A percentile compares a stretch with the other conserved stretches of the same genome.
Evolutionary conservation across 2,329 filamentous ascomycete species (phyloP).

Genomic region (Aspergillus spinulosporus): DNA sequence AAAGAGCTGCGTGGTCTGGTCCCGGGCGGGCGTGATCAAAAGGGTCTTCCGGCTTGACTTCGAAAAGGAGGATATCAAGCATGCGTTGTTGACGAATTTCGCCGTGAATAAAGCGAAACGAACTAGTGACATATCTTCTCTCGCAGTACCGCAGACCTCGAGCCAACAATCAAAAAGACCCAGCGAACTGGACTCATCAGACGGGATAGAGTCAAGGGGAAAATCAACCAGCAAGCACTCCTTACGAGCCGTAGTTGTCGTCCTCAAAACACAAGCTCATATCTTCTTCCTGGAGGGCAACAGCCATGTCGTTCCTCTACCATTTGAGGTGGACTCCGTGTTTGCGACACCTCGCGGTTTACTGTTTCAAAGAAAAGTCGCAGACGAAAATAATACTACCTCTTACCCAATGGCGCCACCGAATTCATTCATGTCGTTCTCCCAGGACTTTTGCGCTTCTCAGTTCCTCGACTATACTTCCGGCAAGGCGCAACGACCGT

Average conservation of each 20-base stretch:
- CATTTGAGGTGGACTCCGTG: slow-evolving; percentile 88
- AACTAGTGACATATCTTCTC: slow-evolving; percentile 15
- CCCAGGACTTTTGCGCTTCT: slow-evolving; percentile 38
- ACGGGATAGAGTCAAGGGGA: slow-evolving; percentile 27
- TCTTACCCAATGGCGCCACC: slow-evolving; percentile 62
- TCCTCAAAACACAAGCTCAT: slow-evolving; percentile 89
- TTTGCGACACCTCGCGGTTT: slow-evolving; percentile 80
- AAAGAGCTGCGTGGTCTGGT: slow-evolving; percentile 79
- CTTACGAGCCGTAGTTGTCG: slow-evolving; percentile 75
- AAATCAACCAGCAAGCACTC: slow-evolving; percentile 27
- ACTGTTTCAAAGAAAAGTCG: slow-evolving; percentile 78
- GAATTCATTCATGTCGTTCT: slow-evolving; percentile 78
- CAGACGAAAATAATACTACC: slow-evolving; percentile 26
- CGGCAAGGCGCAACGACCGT: slow-evolving; percentile 47
- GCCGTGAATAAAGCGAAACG: slow-evolving; percentile 47
- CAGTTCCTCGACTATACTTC: slow-evolving; percentile 37
- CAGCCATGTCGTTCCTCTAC: slow-evolving; percentile 86
- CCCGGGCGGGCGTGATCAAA: slow-evolving; percentile 77
- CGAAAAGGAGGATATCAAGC: slow-evolving; percentile 82
- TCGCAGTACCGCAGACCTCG: not conserved
- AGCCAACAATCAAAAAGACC: slow-evolving; percentile 14
- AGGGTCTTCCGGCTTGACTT: slow-evolving; percentile 83
- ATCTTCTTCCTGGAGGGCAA: slow-evolving; percentile 87
- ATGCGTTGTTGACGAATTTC: slow-evolving; percentile 84
- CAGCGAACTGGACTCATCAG: slow-evolving; percentile 18